Evolutionary conservation across 805 yeast genomes (phyloP).

Genomic region (Ogataea pilisensis): DNA sequence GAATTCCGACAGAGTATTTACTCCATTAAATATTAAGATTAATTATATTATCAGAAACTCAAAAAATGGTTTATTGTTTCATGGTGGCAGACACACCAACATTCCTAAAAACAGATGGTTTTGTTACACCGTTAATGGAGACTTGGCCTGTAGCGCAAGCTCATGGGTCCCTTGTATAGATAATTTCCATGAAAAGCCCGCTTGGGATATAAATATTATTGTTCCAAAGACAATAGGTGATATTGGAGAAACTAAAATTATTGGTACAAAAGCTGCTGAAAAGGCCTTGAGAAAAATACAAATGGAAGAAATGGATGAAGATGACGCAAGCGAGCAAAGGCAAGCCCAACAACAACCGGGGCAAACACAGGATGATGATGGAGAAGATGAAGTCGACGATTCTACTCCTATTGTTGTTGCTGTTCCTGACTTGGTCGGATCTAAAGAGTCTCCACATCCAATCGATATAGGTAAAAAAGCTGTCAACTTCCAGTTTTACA

Average conservation of each 20-base stretch:
- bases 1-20: slow-evolving; percentile 49
- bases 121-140: slow-evolving; percentile 79
- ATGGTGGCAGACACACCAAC: slow-evolving; percentile 52
- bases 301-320: slow-evolving; percentile 31
- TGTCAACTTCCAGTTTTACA: slow-evolving; percentile 71
- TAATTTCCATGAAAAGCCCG: slow-evolving; percentile 77
- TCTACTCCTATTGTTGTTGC: slow-evolving; percentile 54
- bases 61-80: slow-evolving; percentile 70
- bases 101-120: slow-evolving; percentile 59
- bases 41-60: slow-evolving; percentile 64
- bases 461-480: slow-evolving; percentile 70
- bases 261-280: slow-evolving; percentile 37
- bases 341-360: slow-evolving; percentile 6
- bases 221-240: slow-evolving; percentile 78
- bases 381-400: slow-evolving; percentile 43
- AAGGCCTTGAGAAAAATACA: slow-evolving; percentile 25
- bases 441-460: slow-evolving; percentile 71
- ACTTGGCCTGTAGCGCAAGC: slow-evolving; percentile 75
- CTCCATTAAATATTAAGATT: slow-evolving; percentile 70
- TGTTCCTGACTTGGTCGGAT: slow-evolving; percentile 65
- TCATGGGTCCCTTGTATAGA: slow-evolving; percentile 99
- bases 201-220: slow-evolving; percentile 89
- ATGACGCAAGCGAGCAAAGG: slow-evolving; percentile 28
- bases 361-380: slow-evolving; percentile 37
- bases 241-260: slow-evolving; percentile 46